A percentile compares a stretch with the other conserved stretches of the same genome.
Conservation (phyloP, 2,329 filamentous ascomycete genomes). For the Cryoendolithus antarcticus region DNA sequence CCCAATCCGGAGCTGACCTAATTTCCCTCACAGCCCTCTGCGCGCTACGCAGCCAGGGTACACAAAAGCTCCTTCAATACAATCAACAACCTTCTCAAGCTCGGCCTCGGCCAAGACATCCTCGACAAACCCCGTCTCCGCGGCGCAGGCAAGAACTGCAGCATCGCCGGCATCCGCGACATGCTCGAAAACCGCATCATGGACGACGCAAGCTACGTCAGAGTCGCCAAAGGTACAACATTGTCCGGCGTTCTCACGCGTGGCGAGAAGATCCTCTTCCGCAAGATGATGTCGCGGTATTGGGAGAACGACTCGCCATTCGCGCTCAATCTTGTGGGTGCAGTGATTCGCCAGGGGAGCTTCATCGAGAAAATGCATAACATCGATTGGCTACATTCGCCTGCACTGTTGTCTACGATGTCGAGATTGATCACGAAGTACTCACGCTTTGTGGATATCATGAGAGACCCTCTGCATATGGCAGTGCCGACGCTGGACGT, state of each 20-base stretch:
- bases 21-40: too few relatives aligned
- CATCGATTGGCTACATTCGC: slow-evolving; percentile 68
- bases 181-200: slow-evolving; percentile 38
- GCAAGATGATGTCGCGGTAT: slow-evolving; percentile 59
- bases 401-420: slow-evolving; percentile 52
- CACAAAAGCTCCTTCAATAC: background rate
- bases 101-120: slow-evolving; percentile 33
- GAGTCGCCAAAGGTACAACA: too few relatives aligned
- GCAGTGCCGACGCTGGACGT: slow-evolving; percentile 63
- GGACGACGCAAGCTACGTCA: slow-evolving; percentile 24
- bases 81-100: slow-evolving; percentile 28
- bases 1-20: too few relatives aligned
- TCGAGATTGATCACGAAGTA: slow-evolving; percentile 53
- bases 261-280: slow-evolving; percentile 31
- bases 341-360: slow-evolving; percentile 52
- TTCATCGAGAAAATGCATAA: slow-evolving; percentile 63
- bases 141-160: slow-evolving; percentile 12
- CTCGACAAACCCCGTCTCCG: slow-evolving; percentile 3
- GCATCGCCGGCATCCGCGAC: slow-evolving; percentile 40
- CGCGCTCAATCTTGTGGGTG: slow-evolving; percentile 51
- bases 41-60: too few relatives aligned
- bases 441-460: slow-evolving; percentile 49
- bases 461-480: slow-evolving; percentile 35
- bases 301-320: slow-evolving; percentile 57
- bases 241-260: too few relatives aligned